These are phyloP conservation scores for Xylariaceae sp. DNA, from an alignment of 2,329 filamentous ascomycete genomes.

Conservation along the genomic window DNA sequence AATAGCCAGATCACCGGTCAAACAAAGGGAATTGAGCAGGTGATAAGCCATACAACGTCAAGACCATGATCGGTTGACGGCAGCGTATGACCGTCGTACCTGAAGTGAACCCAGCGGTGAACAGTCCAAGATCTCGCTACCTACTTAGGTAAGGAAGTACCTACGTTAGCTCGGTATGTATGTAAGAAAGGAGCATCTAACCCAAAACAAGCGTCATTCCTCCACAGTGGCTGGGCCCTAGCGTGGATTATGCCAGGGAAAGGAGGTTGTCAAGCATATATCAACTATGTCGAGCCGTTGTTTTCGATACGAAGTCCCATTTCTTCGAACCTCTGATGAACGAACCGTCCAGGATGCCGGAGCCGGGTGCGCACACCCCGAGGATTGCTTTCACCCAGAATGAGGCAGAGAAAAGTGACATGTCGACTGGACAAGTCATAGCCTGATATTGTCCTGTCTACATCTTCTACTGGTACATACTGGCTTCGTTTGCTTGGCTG, in stretches of 20 bases:
- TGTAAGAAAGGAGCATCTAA: not conserved
- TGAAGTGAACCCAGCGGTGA: constrained; percentile 16
- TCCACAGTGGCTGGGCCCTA: too few relatives aligned
- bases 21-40: constrained; percentile 2
- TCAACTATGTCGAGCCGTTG: constrained; percentile 1
- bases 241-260: constrained; percentile 5
- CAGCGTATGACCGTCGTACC: constrained; percentile 13
- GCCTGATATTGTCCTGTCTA: constrained; percentile 6
- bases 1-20: constrained; percentile 7
- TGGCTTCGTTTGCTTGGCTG: constrained; percentile 14
- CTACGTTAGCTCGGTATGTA: constrained; percentile 4
- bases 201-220: too few relatives aligned
- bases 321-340: constrained; percentile 7
- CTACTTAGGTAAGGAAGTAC: too few relatives aligned
- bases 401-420: constrained; percentile 13
- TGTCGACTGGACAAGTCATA: constrained; percentile 17
- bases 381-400: constrained; percentile 9
- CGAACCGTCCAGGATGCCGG: constrained; percentile 3
- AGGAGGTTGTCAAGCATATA: constrained; percentile 1
- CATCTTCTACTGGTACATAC: not conserved
- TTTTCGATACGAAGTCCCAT: constrained; percentile 9
- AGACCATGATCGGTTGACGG: constrained; percentile 18
- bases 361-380: constrained; percentile 5
- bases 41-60: constrained; percentile 3
- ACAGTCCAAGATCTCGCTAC: constrained; percentile 6